These are phyloP conservation scores for Ichthyophthirius multifiliis DNA, from an alignment of 169 alveolate species.

Conservation along the genomic window DNA sequence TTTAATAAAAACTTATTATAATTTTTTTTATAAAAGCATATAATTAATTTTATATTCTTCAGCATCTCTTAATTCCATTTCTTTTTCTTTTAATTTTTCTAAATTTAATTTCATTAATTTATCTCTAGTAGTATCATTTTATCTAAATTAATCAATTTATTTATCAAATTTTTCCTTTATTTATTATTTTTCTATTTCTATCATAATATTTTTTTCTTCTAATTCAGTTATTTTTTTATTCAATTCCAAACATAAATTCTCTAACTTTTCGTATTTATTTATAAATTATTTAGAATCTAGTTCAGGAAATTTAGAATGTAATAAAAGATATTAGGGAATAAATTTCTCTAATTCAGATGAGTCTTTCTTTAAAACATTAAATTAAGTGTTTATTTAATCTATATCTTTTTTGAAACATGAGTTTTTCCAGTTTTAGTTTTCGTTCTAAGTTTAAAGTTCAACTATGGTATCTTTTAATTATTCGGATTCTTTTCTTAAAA, in stretches of 20 bases:
- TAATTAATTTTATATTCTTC: conserved; percentile 20
- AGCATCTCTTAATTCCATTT: conserved; percentile 16
- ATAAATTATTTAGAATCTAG: not conserved
- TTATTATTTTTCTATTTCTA: not conserved
- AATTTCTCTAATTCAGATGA: not conserved
- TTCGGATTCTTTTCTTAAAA: not conserved
- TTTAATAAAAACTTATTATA: conserved; percentile 11
- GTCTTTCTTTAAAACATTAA: not conserved
- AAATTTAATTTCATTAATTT: not conserved
- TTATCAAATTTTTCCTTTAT: not conserved
- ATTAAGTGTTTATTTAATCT: not conserved
- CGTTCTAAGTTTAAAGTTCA: not conserved
- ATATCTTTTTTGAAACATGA: not conserved
- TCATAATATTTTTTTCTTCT: not conserved
- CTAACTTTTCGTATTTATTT: not conserved
- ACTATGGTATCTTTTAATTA: not conserved
- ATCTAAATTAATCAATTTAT: not conserved
- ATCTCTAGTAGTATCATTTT: not conserved
- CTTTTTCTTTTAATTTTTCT: conserved; percentile 4
- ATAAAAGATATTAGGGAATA: not conserved
- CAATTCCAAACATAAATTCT: not conserved
- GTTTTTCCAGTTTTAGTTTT: conserved; percentile 3
- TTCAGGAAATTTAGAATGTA: not conserved
- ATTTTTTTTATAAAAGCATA: conserved; percentile 23
- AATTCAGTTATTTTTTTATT: not conserved